Conservation (phyloP, 768 basidiomycete species). For the Macrolepiota albuminosa region DNA sequence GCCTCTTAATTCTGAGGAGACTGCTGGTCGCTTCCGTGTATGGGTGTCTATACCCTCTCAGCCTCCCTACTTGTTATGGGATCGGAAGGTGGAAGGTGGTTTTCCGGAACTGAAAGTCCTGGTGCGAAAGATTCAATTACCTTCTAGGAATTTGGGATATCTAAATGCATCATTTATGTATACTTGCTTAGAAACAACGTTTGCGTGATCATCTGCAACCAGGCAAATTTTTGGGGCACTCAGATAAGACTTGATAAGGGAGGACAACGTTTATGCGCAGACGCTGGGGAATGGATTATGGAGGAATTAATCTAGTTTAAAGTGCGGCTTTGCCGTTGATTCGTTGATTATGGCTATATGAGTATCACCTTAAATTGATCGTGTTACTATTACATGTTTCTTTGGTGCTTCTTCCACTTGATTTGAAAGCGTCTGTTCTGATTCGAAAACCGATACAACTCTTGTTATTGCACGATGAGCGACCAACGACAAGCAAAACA, state of each 20-base stretch:
- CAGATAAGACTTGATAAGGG: slow-evolving; percentile 46
- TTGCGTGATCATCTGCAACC: slow-evolving; percentile 83
- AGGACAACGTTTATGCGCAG: background rate
- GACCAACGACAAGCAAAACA: background rate
- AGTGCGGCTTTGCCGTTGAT: too few relatives aligned
- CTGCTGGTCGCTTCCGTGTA: slow-evolving; percentile 86
- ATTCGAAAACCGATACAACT: background rate
- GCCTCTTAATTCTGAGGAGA: slow-evolving; percentile 75
- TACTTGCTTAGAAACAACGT: slow-evolving; percentile 67
- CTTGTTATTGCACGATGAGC: background rate
- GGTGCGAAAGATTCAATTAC: slow-evolving; percentile 29
- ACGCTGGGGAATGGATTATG: too few relatives aligned
- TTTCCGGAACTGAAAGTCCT: slow-evolving; percentile 89
- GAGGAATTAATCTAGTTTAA: background rate
- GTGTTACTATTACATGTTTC: background rate
- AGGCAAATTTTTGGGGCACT: slow-evolving; percentile 80
- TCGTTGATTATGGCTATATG: too few relatives aligned
- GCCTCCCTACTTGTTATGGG: slow-evolving; percentile 65
- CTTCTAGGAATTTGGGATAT: background rate
- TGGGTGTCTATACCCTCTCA: slow-evolving; percentile 57
- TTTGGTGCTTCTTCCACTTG: background rate
- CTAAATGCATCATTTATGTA: background rate
- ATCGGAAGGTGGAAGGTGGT: slow-evolving; percentile 84
- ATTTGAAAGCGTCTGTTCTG: background rate
- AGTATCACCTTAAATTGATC: too few relatives aligned